These are phyloP conservation scores for Fusarium lateritium DNA, from an alignment of 2,329 filamentous ascomycete species.

Conservation along the genomic window DNA sequence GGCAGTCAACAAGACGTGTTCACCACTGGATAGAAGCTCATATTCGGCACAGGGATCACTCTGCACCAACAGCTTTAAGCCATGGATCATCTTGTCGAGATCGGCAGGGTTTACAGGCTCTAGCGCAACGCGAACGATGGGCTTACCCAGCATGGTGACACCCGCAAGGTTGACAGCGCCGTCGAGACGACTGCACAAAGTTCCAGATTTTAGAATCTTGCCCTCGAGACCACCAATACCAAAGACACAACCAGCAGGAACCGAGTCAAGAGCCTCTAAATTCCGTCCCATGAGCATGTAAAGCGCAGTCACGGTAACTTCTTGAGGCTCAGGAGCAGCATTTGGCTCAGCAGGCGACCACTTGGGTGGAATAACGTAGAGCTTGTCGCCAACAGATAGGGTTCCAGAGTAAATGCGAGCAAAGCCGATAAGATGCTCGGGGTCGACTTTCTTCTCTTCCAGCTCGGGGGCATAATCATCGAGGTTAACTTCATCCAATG, in stretches of 20 bases:
- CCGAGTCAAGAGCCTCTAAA: slow-evolving; percentile 84
- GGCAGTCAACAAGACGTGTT: slow-evolving; percentile 94
- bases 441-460: slow-evolving; percentile 74
- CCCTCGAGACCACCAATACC: slow-evolving; percentile 94
- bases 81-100: slow-evolving; percentile 93
- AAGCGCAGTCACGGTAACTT: slow-evolving; percentile 86
- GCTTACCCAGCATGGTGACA: slow-evolving; percentile 82
- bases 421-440: slow-evolving; percentile 94
- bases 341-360: slow-evolving; percentile 87
- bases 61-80: slow-evolving; percentile 88
- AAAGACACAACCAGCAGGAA: slow-evolving; percentile 95
- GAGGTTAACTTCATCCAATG: slow-evolving; percentile 73
- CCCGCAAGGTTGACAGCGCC: slow-evolving; percentile 93
- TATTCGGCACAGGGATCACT: slow-evolving; percentile 97
- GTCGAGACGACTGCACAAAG: slow-evolving; percentile 87
- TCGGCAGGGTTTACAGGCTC: slow-evolving; percentile 93
- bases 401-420: slow-evolving; percentile 94
- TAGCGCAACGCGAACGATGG: slow-evolving; percentile 96
- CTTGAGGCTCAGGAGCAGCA: slow-evolving; percentile 79
- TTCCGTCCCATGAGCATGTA: slow-evolving; percentile 97
- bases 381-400: slow-evolving; percentile 87
- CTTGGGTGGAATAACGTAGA: slow-evolving; percentile 94
- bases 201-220: slow-evolving; percentile 95
- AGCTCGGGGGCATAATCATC: slow-evolving; percentile 65
- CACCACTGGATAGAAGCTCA: slow-evolving; percentile 91